These are phyloP conservation scores for Dysphania ambrosioides DNA, from an alignment of 148 eudicot species.

Conservation along the genomic window DNA sequence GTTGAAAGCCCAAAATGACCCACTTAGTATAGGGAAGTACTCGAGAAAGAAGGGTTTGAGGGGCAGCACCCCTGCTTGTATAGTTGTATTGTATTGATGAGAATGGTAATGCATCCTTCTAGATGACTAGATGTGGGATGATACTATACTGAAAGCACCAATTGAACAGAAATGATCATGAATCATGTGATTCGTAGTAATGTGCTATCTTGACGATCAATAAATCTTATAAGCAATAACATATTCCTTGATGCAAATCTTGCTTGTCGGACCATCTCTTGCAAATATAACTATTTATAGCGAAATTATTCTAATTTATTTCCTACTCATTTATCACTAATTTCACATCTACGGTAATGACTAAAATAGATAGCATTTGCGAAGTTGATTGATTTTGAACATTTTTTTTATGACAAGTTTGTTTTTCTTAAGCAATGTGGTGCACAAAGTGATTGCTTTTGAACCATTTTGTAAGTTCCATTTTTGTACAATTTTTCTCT, in stretches of 20 bases:
- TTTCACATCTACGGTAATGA: no score
- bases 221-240: neutral
- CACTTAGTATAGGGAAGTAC: slow-evolving; percentile 39
- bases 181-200: neutral
- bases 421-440: no score
- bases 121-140: slow-evolving; percentile 34
- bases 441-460: no score
- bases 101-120: slow-evolving; percentile 52
- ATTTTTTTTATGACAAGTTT: no score
- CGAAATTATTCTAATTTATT: no score
- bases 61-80: slow-evolving; percentile 74
- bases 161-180: neutral
- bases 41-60: slow-evolving; percentile 28
- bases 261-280: no score
- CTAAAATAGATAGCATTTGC: no score
- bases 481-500: no score
- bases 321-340: no score
- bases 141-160: slow-evolving; percentile 1
- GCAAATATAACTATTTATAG: no score
- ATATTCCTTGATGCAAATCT: neutral
- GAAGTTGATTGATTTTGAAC: no score
- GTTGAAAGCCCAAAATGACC: slow-evolving; percentile 35
- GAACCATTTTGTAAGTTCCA: no score
- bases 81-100: slow-evolving; percentile 75
- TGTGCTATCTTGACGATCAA: neutral